These are phyloP conservation scores for Dinochytrium kinnereticum DNA, from an alignment of 371 early-diverging fungal genomes.

Conservation along the genomic window DNA sequence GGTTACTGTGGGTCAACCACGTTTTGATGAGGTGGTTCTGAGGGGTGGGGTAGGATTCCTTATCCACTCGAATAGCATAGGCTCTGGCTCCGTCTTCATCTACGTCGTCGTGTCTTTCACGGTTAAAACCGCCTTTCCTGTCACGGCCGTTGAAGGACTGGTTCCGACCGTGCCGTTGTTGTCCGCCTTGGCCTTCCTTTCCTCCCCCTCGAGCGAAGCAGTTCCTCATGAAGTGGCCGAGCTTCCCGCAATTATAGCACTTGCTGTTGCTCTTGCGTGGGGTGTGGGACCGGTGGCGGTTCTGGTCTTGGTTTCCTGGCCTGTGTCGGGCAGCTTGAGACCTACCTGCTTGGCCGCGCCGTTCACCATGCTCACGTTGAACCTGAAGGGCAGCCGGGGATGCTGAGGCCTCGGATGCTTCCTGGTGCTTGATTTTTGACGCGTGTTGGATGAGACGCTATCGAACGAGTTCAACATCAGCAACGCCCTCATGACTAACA, in stretches of 20 bases:
- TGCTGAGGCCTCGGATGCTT: background rate
- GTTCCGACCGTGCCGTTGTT: no score
- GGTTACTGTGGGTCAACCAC: no score
- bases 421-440: background rate
- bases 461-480: background rate
- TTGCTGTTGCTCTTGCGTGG: background rate
- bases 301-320: background rate
- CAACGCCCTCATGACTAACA: background rate
- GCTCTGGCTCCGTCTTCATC: no score
- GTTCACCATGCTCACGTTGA: no score
- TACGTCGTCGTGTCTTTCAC: no score
- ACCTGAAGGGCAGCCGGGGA: background rate
- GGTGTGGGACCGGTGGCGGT: background rate
- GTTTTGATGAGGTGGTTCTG: no score
- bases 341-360: no score
- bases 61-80: no score
- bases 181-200: background rate
- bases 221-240: background rate
- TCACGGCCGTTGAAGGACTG: no score
- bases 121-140: no score
- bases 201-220: background rate
- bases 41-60: no score
- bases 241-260: background rate
- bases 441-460: background rate
- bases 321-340: no score